A percentile compares a stretch with the other conserved stretches of the same genome.
Conservation (phyloP, 2,329 filamentous ascomycete species). For the Fusarium phyllophilum region DNA sequence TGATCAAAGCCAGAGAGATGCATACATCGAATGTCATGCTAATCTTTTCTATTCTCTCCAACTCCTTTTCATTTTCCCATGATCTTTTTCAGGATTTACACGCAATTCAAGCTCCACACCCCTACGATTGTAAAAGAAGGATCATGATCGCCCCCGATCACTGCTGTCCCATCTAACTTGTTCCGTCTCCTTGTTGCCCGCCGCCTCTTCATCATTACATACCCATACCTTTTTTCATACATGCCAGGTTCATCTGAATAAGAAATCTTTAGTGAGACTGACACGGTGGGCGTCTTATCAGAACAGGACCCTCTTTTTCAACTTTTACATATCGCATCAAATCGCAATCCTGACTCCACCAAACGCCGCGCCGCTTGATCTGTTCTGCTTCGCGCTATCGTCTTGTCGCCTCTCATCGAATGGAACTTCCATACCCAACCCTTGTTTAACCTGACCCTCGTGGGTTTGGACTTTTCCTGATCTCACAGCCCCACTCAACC, state of each 20-base stretch:
- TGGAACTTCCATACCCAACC: conserved; percentile 28
- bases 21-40: conserved; percentile 36
- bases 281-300: conserved; percentile 43
- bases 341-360: conserved; percentile 41
- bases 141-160: conserved; percentile 35
- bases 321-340: conserved; percentile 35
- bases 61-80: neutral
- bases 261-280: conserved; percentile 23
- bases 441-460: conserved; percentile 31
- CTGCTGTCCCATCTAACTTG: conserved; percentile 11
- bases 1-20: conserved; percentile 33
- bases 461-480: conserved; percentile 35
- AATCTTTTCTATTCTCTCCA: conserved; percentile 18
- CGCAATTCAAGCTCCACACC: conserved; percentile 25
- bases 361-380: conserved; percentile 39
- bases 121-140: conserved; percentile 17
- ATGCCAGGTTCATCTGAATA: conserved; percentile 23
- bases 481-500: conserved; percentile 38
- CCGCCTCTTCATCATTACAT: neutral
- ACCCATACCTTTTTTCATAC: conserved; percentile 14
- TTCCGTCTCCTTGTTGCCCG: conserved; percentile 8
- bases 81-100: neutral
- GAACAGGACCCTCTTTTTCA: conserved; percentile 43
- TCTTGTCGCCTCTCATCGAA: conserved; percentile 35
- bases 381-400: conserved; percentile 34